Evolutionary conservation across 208 protist species (phyloP).

Genomic region (Trypanosoma avium): DNA sequence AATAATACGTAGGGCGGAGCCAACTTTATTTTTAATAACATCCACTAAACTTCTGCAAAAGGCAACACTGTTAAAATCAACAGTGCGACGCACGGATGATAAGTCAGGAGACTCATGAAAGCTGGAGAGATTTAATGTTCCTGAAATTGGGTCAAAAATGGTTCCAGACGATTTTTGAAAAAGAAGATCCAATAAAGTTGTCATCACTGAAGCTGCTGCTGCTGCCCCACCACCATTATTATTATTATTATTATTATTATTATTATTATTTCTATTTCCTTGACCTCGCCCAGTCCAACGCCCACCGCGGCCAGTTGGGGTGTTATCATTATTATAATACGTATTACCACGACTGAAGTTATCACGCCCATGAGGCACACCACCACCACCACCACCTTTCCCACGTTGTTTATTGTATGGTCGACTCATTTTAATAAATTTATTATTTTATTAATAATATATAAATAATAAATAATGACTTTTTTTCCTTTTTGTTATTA

Average conservation of each 20-base stretch:
- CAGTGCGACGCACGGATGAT: conserved; percentile 50
- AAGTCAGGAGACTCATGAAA: conserved; percentile 61
- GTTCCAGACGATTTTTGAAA: conserved; percentile 63
- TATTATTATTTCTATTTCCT: conserved; percentile 22
- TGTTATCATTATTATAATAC: background rate
- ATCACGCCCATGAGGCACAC: no score
- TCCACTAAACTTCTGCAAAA: conserved; percentile 76
- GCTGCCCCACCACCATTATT: conserved; percentile 30
- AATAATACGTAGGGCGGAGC: conserved; percentile 54
- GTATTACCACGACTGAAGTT: conserved; percentile 18
- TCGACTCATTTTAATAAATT: conserved; percentile 65
- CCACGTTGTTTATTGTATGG: conserved; percentile 58
- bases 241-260: conserved; percentile 22
- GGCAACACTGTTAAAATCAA: conserved; percentile 82
- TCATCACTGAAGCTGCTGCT: conserved; percentile 61
- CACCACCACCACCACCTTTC: conserved; percentile 25
- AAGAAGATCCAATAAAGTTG: conserved; percentile 68
- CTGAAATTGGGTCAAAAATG: conserved; percentile 49
- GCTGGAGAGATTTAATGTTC: conserved; percentile 63
- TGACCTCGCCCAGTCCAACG: conserved; percentile 19
- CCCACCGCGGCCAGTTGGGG: conserved; percentile 19
- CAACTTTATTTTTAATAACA: conserved; percentile 67
- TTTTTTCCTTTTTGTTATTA: conserved; percentile 3
- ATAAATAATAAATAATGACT: background rate
- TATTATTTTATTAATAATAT: background rate